Evolutionary conservation across 2,329 filamentous ascomycete genomes (phyloP).

Genomic region (Penicillium glabrum): DNA sequence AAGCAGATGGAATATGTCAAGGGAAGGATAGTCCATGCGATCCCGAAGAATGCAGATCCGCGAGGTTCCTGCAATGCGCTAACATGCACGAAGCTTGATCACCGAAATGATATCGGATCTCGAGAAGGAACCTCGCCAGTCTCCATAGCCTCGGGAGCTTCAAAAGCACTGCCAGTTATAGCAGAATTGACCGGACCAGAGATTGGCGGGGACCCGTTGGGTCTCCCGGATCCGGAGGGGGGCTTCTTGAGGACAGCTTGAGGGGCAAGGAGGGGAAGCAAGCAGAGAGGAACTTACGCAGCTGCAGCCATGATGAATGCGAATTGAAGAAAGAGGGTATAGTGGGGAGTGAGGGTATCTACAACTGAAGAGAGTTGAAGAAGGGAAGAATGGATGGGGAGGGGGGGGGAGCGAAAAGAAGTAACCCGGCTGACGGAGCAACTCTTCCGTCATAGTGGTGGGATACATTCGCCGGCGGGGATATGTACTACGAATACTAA

Average conservation of each 20-base stretch:
- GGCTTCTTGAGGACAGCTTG: not conserved
- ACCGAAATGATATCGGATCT: not conserved
- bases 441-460: constrained; percentile 37
- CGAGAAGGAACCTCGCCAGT: not conserved
- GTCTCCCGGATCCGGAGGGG: not conserved
- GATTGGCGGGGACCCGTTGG: constrained; percentile 1
- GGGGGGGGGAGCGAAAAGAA: constrained; percentile 17
- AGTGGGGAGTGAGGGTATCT: constrained; percentile 14
- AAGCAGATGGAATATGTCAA: constrained; percentile 5
- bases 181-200: not conserved
- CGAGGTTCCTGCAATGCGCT: not conserved
- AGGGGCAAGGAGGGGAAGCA: not conserved
- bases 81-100: not conserved
- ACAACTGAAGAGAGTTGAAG: constrained; percentile 15
- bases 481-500: not conserved
- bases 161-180: not conserved
- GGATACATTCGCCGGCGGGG: constrained; percentile 21
- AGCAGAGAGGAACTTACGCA: constrained; percentile 41
- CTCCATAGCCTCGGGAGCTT: not conserved
- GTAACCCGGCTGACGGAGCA: constrained; percentile 34
- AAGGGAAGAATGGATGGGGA: constrained; percentile 20
- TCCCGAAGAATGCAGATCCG: constrained; percentile 9
- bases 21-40: constrained; percentile 3
- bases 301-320: constrained; percentile 44
- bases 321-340: constrained; percentile 19